These are phyloP conservation scores for Cyanodermella asteris DNA, from an alignment of 2,329 filamentous ascomycete genomes.

Conservation along the genomic window DNA sequence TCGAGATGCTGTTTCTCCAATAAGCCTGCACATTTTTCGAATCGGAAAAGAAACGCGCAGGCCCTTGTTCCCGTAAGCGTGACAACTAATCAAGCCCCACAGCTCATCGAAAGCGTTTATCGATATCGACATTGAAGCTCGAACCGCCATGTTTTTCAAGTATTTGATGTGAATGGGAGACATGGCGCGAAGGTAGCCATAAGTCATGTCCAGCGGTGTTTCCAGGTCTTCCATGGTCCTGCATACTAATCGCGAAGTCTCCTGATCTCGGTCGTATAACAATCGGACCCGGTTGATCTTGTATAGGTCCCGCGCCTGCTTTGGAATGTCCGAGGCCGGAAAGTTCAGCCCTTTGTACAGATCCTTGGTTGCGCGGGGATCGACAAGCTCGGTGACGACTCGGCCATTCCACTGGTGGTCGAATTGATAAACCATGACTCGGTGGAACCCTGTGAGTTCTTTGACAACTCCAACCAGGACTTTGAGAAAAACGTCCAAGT, in stretches of 20 bases:
- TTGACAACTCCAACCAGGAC: constrained; percentile 70
- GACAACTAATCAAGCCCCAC: constrained; percentile 75
- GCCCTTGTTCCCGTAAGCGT: constrained; percentile 53
- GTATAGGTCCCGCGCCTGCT: constrained; percentile 71
- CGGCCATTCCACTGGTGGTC: constrained; percentile 63
- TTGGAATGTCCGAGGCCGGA: constrained; percentile 68
- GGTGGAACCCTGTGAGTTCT: constrained; percentile 74
- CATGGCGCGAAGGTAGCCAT: constrained; percentile 70
- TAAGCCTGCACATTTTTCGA: constrained; percentile 71
- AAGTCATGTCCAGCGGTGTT: constrained; percentile 57
- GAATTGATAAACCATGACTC: constrained; percentile 86
- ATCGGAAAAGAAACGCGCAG: constrained; percentile 89
- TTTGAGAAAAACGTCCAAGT: constrained; percentile 53
- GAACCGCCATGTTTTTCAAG: constrained; percentile 66
- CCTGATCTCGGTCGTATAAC: constrained; percentile 63
- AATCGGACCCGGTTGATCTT: constrained; percentile 76
- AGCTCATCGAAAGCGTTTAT: constrained; percentile 69
- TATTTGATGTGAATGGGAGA: constrained; percentile 82
- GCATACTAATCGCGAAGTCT: constrained; percentile 64
- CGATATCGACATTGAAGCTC: constrained; percentile 88
- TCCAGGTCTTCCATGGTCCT: constrained; percentile 52
- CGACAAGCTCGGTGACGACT: constrained; percentile 71
- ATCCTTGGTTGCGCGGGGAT: constrained; percentile 58
- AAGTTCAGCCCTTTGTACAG: constrained; percentile 77
- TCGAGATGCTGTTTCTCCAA: constrained; percentile 65